Evolutionary conservation across 1,139 yeast species (phyloP).

Genomic region (Yamadazyma trypodendri): DNA sequence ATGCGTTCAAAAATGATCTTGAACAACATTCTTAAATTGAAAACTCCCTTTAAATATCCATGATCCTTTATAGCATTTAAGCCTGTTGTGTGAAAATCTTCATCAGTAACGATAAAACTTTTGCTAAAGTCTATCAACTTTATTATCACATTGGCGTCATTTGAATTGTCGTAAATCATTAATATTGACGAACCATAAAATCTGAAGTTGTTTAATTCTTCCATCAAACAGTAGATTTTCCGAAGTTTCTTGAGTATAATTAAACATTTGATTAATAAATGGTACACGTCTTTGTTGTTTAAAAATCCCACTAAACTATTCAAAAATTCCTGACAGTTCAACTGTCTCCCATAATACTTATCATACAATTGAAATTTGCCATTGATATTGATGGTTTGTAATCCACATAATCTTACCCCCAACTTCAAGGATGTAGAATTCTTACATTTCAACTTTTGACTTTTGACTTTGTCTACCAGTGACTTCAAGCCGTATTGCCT

Average conservation of each 20-base stretch:
- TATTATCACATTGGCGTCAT: conserved; percentile 43
- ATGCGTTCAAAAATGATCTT: conserved; percentile 43
- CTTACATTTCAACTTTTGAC: conserved; percentile 81
- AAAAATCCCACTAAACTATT: conserved; percentile 72
- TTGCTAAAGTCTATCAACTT: conserved; percentile 95
- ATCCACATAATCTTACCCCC: conserved; percentile 94
- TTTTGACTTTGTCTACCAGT: conserved; percentile 60
- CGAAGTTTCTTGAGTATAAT: conserved; percentile 57
- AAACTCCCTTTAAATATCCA: conserved; percentile 84
- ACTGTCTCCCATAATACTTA: conserved; percentile 86
- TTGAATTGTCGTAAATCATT: conserved; percentile 78
- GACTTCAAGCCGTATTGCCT: conserved; percentile 98
- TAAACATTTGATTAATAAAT: conserved; percentile 71
- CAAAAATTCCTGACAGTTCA: conserved; percentile 78
- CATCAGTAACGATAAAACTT: conserved; percentile 55
- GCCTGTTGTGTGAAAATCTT: conserved; percentile 10
- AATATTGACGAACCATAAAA: conserved; percentile 89
- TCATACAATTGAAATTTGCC: conserved; percentile 64
- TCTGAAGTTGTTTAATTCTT: conserved; percentile 70
- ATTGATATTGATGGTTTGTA: conserved; percentile 75
- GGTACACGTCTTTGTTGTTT: conserved; percentile 55
- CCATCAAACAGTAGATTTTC: conserved; percentile 56
- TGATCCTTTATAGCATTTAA: conserved; percentile 40
- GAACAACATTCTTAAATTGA: conserved; percentile 64
- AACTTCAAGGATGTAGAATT: conserved; percentile 76